phyloP scores from a whole-genome alignment of 768 basidiomycete species.

The Russula emetica region DNA sequence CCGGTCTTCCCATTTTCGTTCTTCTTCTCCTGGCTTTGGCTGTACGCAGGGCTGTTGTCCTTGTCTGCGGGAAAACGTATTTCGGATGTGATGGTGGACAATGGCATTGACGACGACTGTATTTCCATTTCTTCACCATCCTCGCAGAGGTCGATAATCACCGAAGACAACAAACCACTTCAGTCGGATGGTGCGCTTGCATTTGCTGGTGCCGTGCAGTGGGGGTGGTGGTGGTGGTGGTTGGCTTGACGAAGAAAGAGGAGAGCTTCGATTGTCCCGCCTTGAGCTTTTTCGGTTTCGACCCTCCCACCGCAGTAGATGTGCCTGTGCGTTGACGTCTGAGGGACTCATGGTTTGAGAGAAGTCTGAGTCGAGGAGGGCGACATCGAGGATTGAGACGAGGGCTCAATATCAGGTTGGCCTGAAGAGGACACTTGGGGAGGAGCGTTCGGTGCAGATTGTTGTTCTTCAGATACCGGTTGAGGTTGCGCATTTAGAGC shows the following conservation, averaged over 20 bases:
- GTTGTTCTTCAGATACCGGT: neutral
- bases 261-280: conserved; percentile 36
- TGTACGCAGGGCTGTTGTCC: neutral
- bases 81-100: conserved; percentile 19
- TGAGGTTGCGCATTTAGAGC: conserved; percentile 7
- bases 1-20: conserved; percentile 53
- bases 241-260: conserved; percentile 35
- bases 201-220: conserved; percentile 5
- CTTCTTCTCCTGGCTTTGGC: conserved; percentile 41
- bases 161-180: neutral
- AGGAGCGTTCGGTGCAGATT: neutral
- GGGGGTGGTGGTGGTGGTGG: too few relatives aligned
- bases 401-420: conserved; percentile 2
- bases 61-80: conserved; percentile 2
- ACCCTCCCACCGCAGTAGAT: conserved; percentile 5
- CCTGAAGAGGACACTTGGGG: neutral
- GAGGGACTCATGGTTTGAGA: conserved; percentile 3
- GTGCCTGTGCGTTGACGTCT: conserved; percentile 15
- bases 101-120: neutral
- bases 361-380: neutral
- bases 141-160: conserved; percentile 33
- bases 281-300: conserved; percentile 32
- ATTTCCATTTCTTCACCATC: conserved; percentile 29
- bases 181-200: neutral
- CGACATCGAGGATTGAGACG: neutral